phyloP scores from a whole-genome alignment of 257 asterid genomes.

The Solanum tarijense region DNA sequence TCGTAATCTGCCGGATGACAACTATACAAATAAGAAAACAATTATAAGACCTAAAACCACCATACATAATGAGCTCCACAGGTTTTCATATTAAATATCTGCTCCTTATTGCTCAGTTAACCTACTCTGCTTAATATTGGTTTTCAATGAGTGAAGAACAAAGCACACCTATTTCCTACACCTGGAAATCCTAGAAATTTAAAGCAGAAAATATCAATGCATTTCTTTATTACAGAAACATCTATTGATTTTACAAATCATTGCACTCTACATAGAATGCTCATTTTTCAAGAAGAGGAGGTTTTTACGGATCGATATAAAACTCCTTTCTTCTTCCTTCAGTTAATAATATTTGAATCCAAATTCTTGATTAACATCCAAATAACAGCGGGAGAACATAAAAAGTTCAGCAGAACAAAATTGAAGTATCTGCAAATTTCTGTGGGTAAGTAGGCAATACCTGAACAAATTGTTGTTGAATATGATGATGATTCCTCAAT shows the following conservation, averaged over 20 bases:
- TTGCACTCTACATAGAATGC: background rate
- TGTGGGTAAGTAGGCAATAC: background rate
- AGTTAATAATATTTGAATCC: background rate
- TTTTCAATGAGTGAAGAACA: background rate
- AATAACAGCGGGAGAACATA: background rate
- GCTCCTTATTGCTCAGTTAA: background rate
- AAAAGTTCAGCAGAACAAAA: background rate
- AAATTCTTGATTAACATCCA: background rate
- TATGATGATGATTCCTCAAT: background rate
- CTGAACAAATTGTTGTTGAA: background rate
- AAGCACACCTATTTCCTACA: background rate
- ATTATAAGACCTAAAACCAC: background rate
- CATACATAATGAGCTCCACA: background rate
- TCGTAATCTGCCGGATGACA: background rate
- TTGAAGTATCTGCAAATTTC: background rate
- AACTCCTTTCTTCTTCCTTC: background rate
- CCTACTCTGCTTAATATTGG: background rate
- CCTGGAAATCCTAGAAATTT: background rate
- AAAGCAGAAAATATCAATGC: background rate
- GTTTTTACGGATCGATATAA: no score
- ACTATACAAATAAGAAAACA: background rate
- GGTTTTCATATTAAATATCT: background rate
- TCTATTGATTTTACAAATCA: background rate
- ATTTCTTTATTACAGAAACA: background rate
- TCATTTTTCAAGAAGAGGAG: background rate